Conservation (phyloP, 768 basidiomycete genomes). For the Thelephora ganbajun region DNA sequence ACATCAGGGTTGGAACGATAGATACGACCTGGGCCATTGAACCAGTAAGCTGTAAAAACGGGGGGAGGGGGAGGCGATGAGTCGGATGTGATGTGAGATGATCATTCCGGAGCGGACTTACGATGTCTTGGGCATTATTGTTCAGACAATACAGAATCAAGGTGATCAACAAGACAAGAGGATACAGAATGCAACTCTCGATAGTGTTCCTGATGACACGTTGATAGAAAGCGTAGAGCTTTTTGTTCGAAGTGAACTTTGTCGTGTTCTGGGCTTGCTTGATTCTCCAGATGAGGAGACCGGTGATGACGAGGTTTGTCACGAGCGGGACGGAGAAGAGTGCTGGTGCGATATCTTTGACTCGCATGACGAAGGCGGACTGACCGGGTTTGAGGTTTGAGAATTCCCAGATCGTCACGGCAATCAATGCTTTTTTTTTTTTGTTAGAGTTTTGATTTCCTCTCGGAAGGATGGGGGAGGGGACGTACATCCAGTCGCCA, state of each 20-base stretch:
- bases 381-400: background rate
- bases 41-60: background rate
- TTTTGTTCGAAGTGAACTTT: background rate
- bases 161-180: background rate
- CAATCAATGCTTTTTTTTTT: no score
- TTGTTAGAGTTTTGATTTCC: no score
- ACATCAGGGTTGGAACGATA: background rate
- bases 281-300: background rate
- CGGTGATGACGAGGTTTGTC: background rate
- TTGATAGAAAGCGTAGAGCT: background rate
- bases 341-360: background rate
- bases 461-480: background rate
- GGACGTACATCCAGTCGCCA: background rate
- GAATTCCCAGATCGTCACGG: background rate
- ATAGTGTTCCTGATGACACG: background rate
- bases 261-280: background rate
- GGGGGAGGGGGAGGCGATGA: background rate
- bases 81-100: background rate
- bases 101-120: background rate
- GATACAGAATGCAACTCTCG: background rate
- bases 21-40: background rate
- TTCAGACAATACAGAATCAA: background rate
- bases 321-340: background rate
- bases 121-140: background rate
- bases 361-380: background rate